Conservation (phyloP, 176 grass and related monocot genomes). For the Calamus simplicifolius region DNA sequence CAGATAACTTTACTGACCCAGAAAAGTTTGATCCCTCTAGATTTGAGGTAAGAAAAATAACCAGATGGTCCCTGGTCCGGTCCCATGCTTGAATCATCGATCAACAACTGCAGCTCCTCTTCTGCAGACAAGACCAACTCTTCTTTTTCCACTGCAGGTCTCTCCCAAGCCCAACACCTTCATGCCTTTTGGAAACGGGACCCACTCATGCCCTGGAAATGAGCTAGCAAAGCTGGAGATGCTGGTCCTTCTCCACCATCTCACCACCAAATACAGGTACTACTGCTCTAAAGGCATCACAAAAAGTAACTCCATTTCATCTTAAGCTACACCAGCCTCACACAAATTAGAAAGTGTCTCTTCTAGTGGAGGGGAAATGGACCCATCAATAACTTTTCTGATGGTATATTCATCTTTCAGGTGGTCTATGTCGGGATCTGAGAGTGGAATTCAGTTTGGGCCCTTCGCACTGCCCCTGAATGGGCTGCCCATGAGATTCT, state of each 20-base stretch:
- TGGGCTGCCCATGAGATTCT: slow-evolving; percentile 21
- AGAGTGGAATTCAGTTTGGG: slow-evolving; percentile 16
- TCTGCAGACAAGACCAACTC: no score
- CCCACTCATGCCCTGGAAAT: slow-evolving; percentile 96
- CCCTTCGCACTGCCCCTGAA: slow-evolving; percentile 20
- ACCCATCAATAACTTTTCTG: not conserved
- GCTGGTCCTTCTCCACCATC: slow-evolving; percentile 89
- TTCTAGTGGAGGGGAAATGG: no score
- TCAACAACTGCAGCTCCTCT: no score
- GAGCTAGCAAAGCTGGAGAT: slow-evolving; percentile 99
- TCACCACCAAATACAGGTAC: slow-evolving; percentile 71
- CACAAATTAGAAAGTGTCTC: no score
- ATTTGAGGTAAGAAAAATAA: slow-evolving; percentile 53
- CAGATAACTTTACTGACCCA: slow-evolving; percentile 70
- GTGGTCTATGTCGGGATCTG: not conserved
- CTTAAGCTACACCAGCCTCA: no score
- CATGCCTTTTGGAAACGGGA: slow-evolving; percentile 97
- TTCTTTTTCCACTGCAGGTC: slow-evolving; percentile 27
- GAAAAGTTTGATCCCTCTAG: slow-evolving; percentile 95
- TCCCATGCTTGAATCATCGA: no score
- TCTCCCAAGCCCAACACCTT: slow-evolving; percentile 91
- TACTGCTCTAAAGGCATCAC: not conserved
- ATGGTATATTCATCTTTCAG: not conserved
- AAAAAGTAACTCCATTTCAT: no score
- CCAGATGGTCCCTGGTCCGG: no score